Evolutionary conservation across 192 early-diverging fungal genomes (phyloP).

Genomic region (Coemansia sp.): DNA sequence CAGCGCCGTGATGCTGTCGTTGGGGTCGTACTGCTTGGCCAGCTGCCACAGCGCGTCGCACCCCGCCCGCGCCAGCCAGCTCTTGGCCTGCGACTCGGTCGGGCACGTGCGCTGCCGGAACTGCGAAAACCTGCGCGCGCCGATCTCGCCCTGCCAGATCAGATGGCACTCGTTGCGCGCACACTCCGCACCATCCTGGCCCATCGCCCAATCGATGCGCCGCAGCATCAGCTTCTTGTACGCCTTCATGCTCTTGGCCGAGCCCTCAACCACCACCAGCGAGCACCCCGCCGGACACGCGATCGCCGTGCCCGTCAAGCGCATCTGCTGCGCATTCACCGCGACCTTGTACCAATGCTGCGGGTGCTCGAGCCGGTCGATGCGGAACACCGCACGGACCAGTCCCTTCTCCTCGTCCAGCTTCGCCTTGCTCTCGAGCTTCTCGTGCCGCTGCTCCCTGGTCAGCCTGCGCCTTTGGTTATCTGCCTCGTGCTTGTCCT

Average conservation of each 20-base stretch:
- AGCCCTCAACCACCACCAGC: conserved; percentile 92
- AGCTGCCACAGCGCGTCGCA: conserved; percentile 90
- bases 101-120: conserved; percentile 71
- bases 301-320: conserved; percentile 80
- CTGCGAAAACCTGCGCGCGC: conserved; percentile 70
- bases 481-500: conserved; percentile 75
- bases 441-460: conserved; percentile 79
- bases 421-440: conserved; percentile 69
- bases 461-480: conserved; percentile 85
- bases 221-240: conserved; percentile 97
- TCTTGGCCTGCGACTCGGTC: conserved; percentile 71
- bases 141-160: conserved; percentile 92
- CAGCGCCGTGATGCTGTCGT: conserved; percentile 18
- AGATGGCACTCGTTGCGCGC: conserved; percentile 79
- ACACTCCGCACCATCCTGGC: conserved; percentile 21
- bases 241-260: conserved; percentile 79
- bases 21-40: conserved; percentile 52
- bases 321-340: conserved; percentile 80
- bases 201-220: conserved; percentile 85
- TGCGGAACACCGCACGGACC: conserved; percentile 73
- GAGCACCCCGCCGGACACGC: conserved; percentile 60
- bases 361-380: conserved; percentile 75
- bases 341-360: conserved; percentile 90
- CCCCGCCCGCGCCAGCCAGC: conserved; percentile 66
- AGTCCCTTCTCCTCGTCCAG: conserved; percentile 69